Conservation (phyloP, 1,139 yeast species). For the Pneumocystis jirovecii region DNA sequence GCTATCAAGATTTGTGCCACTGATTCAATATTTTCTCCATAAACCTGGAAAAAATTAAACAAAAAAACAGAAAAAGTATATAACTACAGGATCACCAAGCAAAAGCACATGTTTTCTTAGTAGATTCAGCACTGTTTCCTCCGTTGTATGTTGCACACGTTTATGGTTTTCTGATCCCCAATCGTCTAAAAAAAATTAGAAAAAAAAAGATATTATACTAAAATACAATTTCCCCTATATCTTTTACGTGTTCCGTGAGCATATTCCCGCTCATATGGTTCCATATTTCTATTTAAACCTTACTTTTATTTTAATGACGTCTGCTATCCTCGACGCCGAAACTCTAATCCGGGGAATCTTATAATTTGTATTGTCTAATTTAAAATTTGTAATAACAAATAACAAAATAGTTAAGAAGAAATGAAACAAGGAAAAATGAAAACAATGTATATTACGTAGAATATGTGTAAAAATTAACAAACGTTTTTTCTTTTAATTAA, state of each 20-base stretch:
- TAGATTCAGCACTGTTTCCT: neutral
- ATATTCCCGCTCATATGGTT: neutral
- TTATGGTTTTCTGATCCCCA: neutral
- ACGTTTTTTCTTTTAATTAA: constrained; percentile 20
- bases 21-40: constrained; percentile 12
- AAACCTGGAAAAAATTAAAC: constrained; percentile 2
- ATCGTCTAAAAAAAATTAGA: neutral
- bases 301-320: neutral
- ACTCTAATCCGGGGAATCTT: too few species aligned
- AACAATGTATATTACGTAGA: neutral
- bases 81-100: neutral
- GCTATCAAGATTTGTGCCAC: constrained; percentile 10
- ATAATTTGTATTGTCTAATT: too few species aligned
- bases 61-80: too few species aligned
- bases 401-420: too few species aligned
- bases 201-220: neutral
- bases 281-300: neutral
- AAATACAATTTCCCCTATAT: neutral
- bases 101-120: neutral
- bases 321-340: too few species aligned
- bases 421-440: neutral
- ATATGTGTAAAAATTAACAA: neutral
- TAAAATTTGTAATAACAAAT: too few species aligned
- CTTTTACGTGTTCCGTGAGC: neutral
- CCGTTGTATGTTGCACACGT: neutral